Base-by-base conservation (phyloP, 208 protist genomes). In the Leishmania aethiopica region DNA sequence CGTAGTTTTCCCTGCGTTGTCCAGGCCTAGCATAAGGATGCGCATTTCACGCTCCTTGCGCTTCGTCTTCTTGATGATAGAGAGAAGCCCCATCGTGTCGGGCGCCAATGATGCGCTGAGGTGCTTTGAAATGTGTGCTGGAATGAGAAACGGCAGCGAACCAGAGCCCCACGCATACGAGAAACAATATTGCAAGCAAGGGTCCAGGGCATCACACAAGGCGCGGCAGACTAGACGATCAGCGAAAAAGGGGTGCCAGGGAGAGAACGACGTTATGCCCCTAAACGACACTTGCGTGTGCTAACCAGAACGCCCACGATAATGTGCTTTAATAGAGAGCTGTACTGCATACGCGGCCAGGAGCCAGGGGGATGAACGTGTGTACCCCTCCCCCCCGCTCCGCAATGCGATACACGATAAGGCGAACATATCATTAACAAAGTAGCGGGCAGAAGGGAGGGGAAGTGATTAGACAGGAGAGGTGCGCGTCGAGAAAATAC, bases 1-100 rank as follows among this genome's bases (percentile, higher is more conserved):
- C 1, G 99, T 99, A 4, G 99, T 99, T 88, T 99, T 99, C 35
- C 99, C 99, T 0, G 96, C 96, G 81, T 98, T 98, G 84, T 98
- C 96, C 35, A 98, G 89, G 37, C 96, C 96, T 78, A 99, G 91
- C 90, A 99, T 99, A 1, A 99, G 88, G 32, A 99, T 93, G 64
- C 99, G 96, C 94, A 99, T 99, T 87, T 99, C 99, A 19, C 97
- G 97, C 94, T 99, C 99, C 88, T 99, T 99, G 57, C 96, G 88
- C 88, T 99, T 99, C 10, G 99, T 94, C 86, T 99, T 99, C 80
- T 98, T 98, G 62, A 99, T 94, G 75, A 99, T 99, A 25, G 98
- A 98, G 25, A 99, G 88, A 47, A 99, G 88, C 3, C 99, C 99
- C 99, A 99, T 99, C 25, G 28, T 59, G 35, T 42, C 59, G 64